phyloP scores from a whole-genome alignment of 2,329 filamentous ascomycete genomes.

The Trichoderma harzianum region DNA sequence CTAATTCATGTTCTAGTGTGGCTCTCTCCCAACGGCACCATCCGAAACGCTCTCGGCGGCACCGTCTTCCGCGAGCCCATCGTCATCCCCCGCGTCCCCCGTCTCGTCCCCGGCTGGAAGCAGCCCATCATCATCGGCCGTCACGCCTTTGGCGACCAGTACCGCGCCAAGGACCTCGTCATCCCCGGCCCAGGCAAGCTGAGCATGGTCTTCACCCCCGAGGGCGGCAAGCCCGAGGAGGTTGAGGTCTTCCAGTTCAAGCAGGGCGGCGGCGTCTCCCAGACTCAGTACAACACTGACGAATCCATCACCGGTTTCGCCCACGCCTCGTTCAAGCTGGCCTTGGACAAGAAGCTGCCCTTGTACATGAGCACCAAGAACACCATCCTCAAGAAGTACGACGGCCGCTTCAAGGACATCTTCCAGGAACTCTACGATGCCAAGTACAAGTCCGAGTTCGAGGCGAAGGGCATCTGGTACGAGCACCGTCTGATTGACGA shows the following conservation, averaged over 20 bases:
- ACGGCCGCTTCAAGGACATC: conserved; percentile 98
- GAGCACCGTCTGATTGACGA: conserved; percentile 99
- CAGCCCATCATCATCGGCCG: conserved; percentile 99
- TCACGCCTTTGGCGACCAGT: conserved; percentile 98
- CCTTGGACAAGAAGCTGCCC: conserved; percentile 80
- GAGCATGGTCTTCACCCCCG: conserved; percentile 91
- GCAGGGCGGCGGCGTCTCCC: conserved; percentile 79
- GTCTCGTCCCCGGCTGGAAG: conserved; percentile 95
- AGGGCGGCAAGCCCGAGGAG: conserved; percentile 71
- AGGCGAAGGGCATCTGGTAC: conserved; percentile 94
- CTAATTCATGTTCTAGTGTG: conserved; percentile 63
- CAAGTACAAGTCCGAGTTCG: conserved; percentile 83
- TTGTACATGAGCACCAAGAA: conserved; percentile 99
- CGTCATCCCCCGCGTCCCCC: conserved; percentile 88
- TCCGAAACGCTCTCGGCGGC: conserved; percentile 73
- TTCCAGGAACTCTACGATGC: conserved; percentile 95
- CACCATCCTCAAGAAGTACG: conserved; percentile 98
- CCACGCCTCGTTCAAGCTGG: conserved; percentile 94
- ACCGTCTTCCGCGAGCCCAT: conserved; percentile 99
- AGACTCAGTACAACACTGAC: conserved; percentile 98
- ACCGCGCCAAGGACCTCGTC: conserved; percentile 91
- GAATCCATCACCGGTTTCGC: conserved; percentile 94
- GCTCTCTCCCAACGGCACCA: conserved; percentile 94
- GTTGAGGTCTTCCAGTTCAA: conserved; percentile 91
- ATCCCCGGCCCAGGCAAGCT: conserved; percentile 81